These are phyloP conservation scores for Microcyclosporella mali DNA, from an alignment of 2,329 filamentous ascomycete genomes.

Conservation along the genomic window DNA sequence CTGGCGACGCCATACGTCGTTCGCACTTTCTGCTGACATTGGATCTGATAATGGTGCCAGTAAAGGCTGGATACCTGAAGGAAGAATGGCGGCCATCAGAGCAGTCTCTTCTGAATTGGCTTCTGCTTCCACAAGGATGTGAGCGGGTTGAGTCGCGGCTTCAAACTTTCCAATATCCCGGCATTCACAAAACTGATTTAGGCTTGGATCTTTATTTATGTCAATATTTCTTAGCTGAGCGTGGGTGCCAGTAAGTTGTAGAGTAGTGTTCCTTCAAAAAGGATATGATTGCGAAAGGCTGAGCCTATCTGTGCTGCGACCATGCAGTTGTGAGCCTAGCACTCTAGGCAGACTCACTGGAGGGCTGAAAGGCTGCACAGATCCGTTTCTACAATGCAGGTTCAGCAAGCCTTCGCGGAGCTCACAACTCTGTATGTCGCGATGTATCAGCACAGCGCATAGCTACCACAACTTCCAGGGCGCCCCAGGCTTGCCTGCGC, in stretches of 20 bases:
- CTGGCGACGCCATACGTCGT: constrained; percentile 19
- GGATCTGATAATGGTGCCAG: constrained; percentile 9
- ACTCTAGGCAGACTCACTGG: constrained; percentile 12
- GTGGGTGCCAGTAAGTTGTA: too few relatives aligned
- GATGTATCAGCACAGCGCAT: neutral
- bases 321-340: constrained; percentile 5
- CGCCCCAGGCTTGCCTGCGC: too few relatives aligned
- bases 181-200: neutral
- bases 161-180: constrained; percentile 7
- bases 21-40: constrained; percentile 13
- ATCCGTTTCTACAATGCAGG: constrained; percentile 7
- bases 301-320: neutral
- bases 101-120: constrained; percentile 20
- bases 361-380: constrained; percentile 11
- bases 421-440: neutral
- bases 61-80: constrained; percentile 12
- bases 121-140: constrained; percentile 14
- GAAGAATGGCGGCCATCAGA: constrained; percentile 20
- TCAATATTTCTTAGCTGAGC: too few relatives aligned
- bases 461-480: neutral
- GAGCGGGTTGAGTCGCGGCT: constrained; percentile 22
- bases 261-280: too few relatives aligned
- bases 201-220: neutral
- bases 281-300: constrained; percentile 1
- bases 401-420: constrained; percentile 11